Conservation (phyloP, 2,329 filamentous ascomycete species). For the Microthyrium microscopicum region DNA sequence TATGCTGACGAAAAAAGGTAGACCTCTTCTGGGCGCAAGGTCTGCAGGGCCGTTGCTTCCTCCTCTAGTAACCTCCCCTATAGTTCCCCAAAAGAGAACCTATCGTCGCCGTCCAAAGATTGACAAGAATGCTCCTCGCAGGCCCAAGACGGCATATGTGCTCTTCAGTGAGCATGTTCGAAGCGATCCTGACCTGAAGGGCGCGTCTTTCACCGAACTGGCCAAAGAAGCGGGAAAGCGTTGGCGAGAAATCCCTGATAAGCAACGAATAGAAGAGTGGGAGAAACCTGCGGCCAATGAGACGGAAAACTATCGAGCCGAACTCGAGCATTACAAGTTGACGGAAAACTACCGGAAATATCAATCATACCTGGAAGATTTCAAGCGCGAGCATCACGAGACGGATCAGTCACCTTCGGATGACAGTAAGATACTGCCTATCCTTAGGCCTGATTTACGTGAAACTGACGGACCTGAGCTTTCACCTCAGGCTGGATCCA, state of each 20-base stretch:
- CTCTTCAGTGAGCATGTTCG: constrained; percentile 5
- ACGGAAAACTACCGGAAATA: constrained; percentile 1
- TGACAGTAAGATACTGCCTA: neutral
- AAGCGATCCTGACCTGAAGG: neutral
- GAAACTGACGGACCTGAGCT: neutral
- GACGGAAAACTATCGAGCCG: constrained; percentile 3
- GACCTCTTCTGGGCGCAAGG: too few species aligned
- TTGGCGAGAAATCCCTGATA: constrained; percentile 1
- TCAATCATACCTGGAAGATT: constrained; percentile 5
- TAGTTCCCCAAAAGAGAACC: constrained; percentile 2
- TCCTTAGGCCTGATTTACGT: neutral
- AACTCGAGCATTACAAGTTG: constrained; percentile 3
- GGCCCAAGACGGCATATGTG: constrained; percentile 7
- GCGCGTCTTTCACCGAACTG: constrained; percentile 5
- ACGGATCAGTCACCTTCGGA: neutral
- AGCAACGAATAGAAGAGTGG: constrained; percentile 2
- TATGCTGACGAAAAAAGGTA: too few species aligned
- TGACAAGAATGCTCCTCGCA: constrained; percentile 5
- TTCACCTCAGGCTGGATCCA: neutral
- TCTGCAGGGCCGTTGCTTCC: too few species aligned
- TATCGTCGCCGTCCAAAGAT: constrained; percentile 5
- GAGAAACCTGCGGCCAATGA: constrained; percentile 4
- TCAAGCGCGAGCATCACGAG: constrained; percentile 2
- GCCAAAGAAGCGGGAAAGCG: constrained; percentile 2
- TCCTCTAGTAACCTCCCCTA: too few species aligned